Percentiles rank a stretch among this genome's conserved stretches.
These are phyloP conservation scores for Aureobasidium zeae DNA, from an alignment of 2,329 filamentous ascomycete species.

Conservation along the genomic window DNA sequence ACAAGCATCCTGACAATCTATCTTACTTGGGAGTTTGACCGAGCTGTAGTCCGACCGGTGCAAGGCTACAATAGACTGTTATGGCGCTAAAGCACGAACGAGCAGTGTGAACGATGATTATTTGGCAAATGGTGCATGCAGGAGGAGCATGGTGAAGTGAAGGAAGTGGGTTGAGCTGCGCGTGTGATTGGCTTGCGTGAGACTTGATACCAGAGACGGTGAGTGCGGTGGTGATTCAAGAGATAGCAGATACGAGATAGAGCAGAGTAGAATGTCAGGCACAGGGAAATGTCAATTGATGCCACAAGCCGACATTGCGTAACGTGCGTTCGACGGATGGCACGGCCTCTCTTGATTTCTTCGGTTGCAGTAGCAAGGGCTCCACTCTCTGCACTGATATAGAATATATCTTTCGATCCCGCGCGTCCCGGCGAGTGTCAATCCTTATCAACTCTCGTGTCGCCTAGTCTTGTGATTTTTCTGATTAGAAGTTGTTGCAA, in stretches of 20 bases:
- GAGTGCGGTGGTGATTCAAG: not conserved
- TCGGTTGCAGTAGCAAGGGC: conserved; percentile 29
- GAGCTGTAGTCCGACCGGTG: conserved; percentile 4
- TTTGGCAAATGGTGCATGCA: conserved; percentile 7
- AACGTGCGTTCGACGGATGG: no score
- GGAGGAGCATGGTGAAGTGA: not conserved
- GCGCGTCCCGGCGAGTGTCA: no score
- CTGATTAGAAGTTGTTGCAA: no score
- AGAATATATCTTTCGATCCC: no score
- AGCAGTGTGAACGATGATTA: conserved; percentile 6
- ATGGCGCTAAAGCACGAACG: not conserved
- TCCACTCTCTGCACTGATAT: no score
- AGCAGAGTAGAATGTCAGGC: not conserved
- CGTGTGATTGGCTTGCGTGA: conserved; percentile 12
- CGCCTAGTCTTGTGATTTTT: no score
- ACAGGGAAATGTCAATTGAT: no score
- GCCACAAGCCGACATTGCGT: no score
- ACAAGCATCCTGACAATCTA: conserved; percentile 12
- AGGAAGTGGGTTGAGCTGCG: conserved; percentile 2
- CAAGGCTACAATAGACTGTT: conserved; percentile 10
- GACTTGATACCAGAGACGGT: conserved; percentile 12
- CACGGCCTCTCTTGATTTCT: conserved; percentile 31
- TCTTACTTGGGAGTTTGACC: conserved; percentile 14
- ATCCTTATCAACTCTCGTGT: no score
- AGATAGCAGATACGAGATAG: conserved; percentile 1